Conservation (phyloP, 805 yeast species). For the Candida sanyiensis region DNA sequence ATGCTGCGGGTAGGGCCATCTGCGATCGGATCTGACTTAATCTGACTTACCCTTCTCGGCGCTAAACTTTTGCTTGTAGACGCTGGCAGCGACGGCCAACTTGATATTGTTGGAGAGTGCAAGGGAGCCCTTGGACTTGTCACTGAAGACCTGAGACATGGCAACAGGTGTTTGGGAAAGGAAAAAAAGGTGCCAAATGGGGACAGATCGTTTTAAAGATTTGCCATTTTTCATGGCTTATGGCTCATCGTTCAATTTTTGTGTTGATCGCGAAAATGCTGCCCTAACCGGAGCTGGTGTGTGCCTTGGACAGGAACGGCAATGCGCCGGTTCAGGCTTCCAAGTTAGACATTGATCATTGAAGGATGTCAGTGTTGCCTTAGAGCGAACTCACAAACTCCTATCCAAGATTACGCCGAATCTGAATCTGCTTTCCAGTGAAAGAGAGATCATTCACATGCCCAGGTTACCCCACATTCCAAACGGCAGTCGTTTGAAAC, state of each 20-base stretch:
- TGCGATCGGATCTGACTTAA: not conserved
- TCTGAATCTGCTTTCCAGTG: no score
- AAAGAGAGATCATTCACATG: no score
- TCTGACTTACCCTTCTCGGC: conserved; percentile 23
- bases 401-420: no score
- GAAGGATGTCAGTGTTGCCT: no score
- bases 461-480: no score
- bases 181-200: not conserved
- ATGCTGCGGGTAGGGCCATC: not conserved
- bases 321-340: no score
- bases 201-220: not conserved
- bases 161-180: not conserved
- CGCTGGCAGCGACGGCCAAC: conserved; percentile 25
- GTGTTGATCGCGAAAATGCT: no score
- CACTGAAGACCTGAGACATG: conserved; percentile 22
- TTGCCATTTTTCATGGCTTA: not conserved
- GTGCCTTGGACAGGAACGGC: no score
- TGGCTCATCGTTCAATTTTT: conserved; percentile 2
- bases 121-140: conserved; percentile 18
- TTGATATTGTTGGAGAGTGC: conserved; percentile 25
- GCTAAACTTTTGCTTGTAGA: conserved; percentile 15
- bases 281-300: no score
- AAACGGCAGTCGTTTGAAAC: no score
- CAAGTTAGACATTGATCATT: no score
- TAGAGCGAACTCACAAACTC: no score